Evolutionary conservation across 2,329 filamentous ascomycete genomes (phyloP), one percentile per base, ranked within the genome.

Genomic region (Rhinocladiella similis): DNA sequence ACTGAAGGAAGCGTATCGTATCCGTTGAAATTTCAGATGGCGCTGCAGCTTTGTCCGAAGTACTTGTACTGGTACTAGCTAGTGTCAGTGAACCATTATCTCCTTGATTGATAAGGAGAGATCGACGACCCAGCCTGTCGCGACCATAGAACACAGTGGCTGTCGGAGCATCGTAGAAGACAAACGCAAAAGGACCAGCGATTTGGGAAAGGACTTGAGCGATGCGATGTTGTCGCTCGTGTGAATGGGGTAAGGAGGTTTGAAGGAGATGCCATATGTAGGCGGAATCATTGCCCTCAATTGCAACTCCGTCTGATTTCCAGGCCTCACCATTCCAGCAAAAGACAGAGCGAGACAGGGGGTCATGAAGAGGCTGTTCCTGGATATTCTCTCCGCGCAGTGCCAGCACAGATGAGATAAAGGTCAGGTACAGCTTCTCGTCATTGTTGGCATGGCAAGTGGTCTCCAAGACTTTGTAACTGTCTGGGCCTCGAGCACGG

Each of bases 281-380:
- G 66, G 87, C 80, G 2, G 89, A 89, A 72, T 99, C 94, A 68
- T 96, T 97, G 55, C 85, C 89, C 35, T 66, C 58, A 5, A 96
- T 77, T 1, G 71, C 66, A 9, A 80, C 65, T 33, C 79, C 80
- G 7, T 73, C 74, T 48, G 96, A 80, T 55, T 82, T 87, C 94
- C 94, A 99, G 1, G 91, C 93, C 70, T 99, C 94, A 42, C 94
- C 94, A 68, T 99, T 99, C 94, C 94, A 99, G 79, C 93, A 97
- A 1, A 99, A 79, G 1, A 90, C 77, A 1, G 87, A 90, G 3
- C 80, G 79, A 0, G 80, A 80, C 0, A 65, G 61, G 2, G 68
- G 36, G 62, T 88, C 82, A 41, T 81, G 71, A 3, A 96, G 81
- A 1, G 94, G 94, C 70, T 97, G 94, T 33, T 75, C 70, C 5